phyloP scores from a whole-genome alignment of 2,329 filamentous ascomycete genomes.

The Alternaria alternata region DNA sequence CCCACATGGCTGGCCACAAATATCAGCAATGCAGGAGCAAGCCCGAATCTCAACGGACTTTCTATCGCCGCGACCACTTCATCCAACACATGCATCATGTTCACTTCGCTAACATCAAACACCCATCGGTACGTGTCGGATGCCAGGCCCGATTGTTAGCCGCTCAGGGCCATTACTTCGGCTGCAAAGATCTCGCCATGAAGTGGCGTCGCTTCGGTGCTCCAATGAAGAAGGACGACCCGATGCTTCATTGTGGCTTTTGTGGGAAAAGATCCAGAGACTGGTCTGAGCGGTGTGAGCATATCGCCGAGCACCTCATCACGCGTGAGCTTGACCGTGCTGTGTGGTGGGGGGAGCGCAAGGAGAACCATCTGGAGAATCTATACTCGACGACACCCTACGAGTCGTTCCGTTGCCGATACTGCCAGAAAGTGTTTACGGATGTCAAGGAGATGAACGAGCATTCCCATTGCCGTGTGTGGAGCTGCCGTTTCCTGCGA shows the following conservation, averaged over 20 bases:
- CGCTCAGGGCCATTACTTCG: slow-evolving; percentile 42
- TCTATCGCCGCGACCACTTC: slow-evolving; percentile 49
- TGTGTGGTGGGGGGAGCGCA: slow-evolving; percentile 44
- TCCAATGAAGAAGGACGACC: slow-evolving; percentile 46
- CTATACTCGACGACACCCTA: slow-evolving; percentile 38
- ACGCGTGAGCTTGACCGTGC: slow-evolving; percentile 39
- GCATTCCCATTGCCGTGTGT: slow-evolving; percentile 46
- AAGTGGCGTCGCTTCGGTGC: slow-evolving; percentile 47
- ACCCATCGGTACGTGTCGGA: slow-evolving; percentile 44
- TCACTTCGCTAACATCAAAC: slow-evolving; percentile 45
- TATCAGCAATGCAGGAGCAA: slow-evolving; percentile 48
- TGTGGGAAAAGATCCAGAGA: slow-evolving; percentile 44
- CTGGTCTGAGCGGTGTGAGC: slow-evolving; percentile 44
- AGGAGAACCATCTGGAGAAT: slow-evolving; percentile 45
- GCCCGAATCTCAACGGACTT: slow-evolving; percentile 47
- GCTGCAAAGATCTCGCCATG: slow-evolving; percentile 47
- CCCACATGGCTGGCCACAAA: slow-evolving; percentile 46
- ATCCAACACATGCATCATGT: slow-evolving; percentile 48
- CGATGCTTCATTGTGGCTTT: slow-evolving; percentile 49
- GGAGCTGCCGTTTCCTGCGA: slow-evolving; percentile 46
- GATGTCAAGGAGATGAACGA: slow-evolving; percentile 42
- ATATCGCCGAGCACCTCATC: slow-evolving; percentile 45
- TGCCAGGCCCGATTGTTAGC: slow-evolving; percentile 43
- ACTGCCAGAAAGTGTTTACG: slow-evolving; percentile 45
- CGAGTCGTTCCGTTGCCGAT: slow-evolving; percentile 46